Base-by-base conservation (phyloP, 2,329 filamentous ascomycete species). In the Colletotrichum musicola region DNA sequence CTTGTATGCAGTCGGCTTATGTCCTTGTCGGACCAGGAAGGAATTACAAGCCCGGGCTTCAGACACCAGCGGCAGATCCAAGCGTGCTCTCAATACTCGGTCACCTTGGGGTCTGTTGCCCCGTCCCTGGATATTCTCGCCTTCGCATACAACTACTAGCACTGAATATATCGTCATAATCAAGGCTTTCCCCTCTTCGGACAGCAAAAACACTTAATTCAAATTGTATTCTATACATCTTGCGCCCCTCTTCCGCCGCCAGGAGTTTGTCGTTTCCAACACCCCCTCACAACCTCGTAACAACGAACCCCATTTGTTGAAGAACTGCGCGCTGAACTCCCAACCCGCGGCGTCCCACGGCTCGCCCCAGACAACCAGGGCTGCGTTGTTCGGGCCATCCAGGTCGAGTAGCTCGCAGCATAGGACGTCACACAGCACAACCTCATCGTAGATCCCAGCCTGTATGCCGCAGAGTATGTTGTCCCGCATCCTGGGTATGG, bases 291-390 rank as follows among this genome's bases (percentile, higher is more conserved):
- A 56, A 2, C 54, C 54, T 18, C 40, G 4, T 2, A 56, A 13
- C 38, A 56, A n/a, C 0, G 54, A 14, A 4, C 18, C 54, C 54
- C 54, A 56, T 27, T 25, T 56, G 4, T 18, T 16, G 7, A 56
- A 56, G 16, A 56, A 56, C 13, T 42, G 30, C 1, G 35, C 76
- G 1, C 79, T 84, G 1, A 82, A 75, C 69, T 87, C 85, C 85
- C 85, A 88, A 10, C 78, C 81, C 0, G 67, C 64, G 1, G 76
- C 61, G 30, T 85, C 78, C 75, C 79, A 82, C 0, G 84, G 75
- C 4, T 84, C 81, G 0, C 83, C 82, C 85, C 84, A 87, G 7
- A 68, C 70, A 30, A 62, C 66, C 64, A 64, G 46, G 46, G 22
- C 71, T 27, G 55, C 47, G 2, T 25, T 46, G 0, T 51, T 27